Conservation (phyloP, 2,329 filamentous ascomycete genomes). For the Macrophomina phaseolina region DNA sequence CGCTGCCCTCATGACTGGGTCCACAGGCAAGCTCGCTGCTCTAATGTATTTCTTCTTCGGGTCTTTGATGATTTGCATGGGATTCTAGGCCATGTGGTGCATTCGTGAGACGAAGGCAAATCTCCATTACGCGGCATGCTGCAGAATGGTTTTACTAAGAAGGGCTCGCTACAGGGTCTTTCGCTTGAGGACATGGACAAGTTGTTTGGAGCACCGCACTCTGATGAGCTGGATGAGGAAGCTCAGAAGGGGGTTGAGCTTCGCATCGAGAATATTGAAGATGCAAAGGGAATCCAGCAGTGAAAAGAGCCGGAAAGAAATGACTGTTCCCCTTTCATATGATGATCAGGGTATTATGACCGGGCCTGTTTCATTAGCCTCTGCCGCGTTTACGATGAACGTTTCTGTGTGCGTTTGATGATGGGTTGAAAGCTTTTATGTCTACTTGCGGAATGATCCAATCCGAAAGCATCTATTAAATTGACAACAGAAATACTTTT, state of each 20-base stretch:
- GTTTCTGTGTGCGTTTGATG: too few relatives aligned
- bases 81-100: conserved; percentile 41
- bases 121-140: too few relatives aligned
- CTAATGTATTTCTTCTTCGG: conserved; percentile 47
- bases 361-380: too few relatives aligned
- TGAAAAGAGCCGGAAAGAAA: too few relatives aligned
- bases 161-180: not conserved
- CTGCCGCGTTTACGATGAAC: too few relatives aligned
- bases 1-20: conserved; percentile 41
- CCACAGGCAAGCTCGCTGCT: not conserved
- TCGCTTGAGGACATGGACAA: not conserved
- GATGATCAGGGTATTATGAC: too few relatives aligned
- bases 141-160: not conserved
- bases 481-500: too few relatives aligned
- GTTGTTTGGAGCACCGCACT: not conserved
- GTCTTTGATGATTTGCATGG: conserved; percentile 38
- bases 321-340: too few relatives aligned
- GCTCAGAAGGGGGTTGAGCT: not conserved
- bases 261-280: not conserved
- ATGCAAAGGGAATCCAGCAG: not conserved
- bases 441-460: too few relatives aligned
- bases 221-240: not conserved
- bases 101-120: conserved; percentile 40
- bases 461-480: too few relatives aligned
- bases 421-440: too few relatives aligned